Base-by-base conservation (phyloP, 257 asterid genomes). In the Forsythia suspensa region DNA sequence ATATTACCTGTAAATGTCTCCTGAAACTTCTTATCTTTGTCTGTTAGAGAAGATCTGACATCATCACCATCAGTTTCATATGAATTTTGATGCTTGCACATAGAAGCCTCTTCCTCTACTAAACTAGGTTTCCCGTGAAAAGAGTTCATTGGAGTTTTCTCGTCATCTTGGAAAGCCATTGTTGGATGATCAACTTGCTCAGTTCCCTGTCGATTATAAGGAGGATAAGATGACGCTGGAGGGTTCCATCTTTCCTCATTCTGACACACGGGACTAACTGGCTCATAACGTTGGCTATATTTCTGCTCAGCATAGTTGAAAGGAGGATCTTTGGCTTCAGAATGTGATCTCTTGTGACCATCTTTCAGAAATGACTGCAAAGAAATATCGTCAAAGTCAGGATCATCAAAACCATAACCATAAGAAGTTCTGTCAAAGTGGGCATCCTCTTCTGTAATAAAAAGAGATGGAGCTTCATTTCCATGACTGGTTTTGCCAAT, bases 381-480 rank as follows among this genome's bases (percentile, higher is more conserved):
- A 29, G 34, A 29, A 29, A 29, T 29, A 29, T 29, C 34, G 2
- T 29, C 34, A 29, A 29, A 29, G 34, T 29, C 34, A 29, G 34
- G 34, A 29, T 29, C 34, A 29, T 29, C 34, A 29, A 29, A 29
- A 73, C 40, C 73, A 70, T 42, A 75, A 6, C 63, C 63, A 80
- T 13, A 46, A 46, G 55, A 66, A 75, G 74, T 36, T 76, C 66
- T 70, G 68, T 71, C 74, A 46, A 40, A 66, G 51, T n/a, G 39
- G 42, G 66, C 51, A 41, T 85, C 85, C 77, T 65, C 82, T 46
- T 76, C 38, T 55, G 71, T 39, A 80, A 71, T 8, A 36, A 15
- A 67, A 63, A 79, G 61, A 73, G 87, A 75, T 57, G 76, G 18
- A 46, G 52, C 80, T 74, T 75, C 86, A 65, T 80, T 82, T 37